Evolutionary conservation across 257 asterid species (phyloP).

Genomic region (Lithospermum erythrorhizon): DNA sequence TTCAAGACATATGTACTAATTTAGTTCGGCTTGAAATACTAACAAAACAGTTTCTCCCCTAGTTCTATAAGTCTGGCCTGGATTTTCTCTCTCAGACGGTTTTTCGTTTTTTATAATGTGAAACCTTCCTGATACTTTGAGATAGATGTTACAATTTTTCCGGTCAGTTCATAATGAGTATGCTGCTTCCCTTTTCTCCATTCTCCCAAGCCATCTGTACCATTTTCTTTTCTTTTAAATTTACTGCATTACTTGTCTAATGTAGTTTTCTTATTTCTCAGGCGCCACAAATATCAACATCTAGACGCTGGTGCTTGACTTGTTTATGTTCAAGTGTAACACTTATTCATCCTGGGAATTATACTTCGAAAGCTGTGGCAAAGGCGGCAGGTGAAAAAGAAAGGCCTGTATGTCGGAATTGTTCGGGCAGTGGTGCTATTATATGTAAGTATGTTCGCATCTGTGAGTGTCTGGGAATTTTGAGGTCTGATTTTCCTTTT

Average conservation of each 20-base stretch:
- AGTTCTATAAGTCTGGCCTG: not conserved
- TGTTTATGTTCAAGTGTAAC: slow-evolving; percentile 67
- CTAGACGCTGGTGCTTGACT: slow-evolving; percentile 68
- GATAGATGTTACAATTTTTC: too few relatives aligned
- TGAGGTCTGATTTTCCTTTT: not conserved
- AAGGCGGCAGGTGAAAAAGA: slow-evolving; percentile 55
- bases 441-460: slow-evolving; percentile 42
- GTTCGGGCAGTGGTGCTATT: slow-evolving; percentile 87
- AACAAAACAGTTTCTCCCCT: not conserved
- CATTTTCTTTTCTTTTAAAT: too few relatives aligned
- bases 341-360: slow-evolving; percentile 33
- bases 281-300: slow-evolving; percentile 29
- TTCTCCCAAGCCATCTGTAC: too few relatives aligned
- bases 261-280: slow-evolving; percentile 13
- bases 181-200: too few relatives aligned
- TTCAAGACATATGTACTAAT: not conserved
- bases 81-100: too few relatives aligned
- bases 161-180: too few relatives aligned
- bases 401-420: slow-evolving; percentile 66
- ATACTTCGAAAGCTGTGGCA: slow-evolving; percentile 35
- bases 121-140: too few relatives aligned
- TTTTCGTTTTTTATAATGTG: too few relatives aligned
- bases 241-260: not conserved
- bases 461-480: not conserved
- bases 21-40: not conserved